Evolutionary conservation across 805 yeast species (phyloP).

Genomic region (Wickerhamia fluorescens): DNA sequence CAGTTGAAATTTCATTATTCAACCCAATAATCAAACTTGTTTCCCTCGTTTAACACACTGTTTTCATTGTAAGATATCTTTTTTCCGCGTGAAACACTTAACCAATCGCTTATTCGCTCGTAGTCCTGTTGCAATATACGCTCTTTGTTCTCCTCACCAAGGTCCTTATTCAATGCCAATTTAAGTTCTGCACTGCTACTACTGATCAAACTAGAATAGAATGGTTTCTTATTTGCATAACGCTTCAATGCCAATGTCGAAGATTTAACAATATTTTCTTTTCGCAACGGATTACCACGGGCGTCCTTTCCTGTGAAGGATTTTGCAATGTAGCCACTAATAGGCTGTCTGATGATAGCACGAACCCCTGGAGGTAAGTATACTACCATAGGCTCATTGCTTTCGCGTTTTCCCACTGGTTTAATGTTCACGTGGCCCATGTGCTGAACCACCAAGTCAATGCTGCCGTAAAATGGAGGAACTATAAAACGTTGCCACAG

Average conservation of each 20-base stretch:
- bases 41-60: slow-evolving; percentile 1
- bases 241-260: slow-evolving; percentile 15
- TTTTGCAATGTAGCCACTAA: slow-evolving; percentile 33
- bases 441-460: slow-evolving; percentile 60
- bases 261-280: slow-evolving; percentile 14
- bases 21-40: slow-evolving; percentile 7
- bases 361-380: slow-evolving; percentile 53
- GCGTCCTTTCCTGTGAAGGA: slow-evolving; percentile 25
- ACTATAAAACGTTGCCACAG: slow-evolving; percentile 37
- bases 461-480: slow-evolving; percentile 64
- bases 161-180: slow-evolving; percentile 1
- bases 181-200: slow-evolving; percentile 2
- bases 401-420: slow-evolving; percentile 44
- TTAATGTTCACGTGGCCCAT: slow-evolving; percentile 56
- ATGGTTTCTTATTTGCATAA: slow-evolving; percentile 11
- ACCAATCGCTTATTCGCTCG: slow-evolving; percentile 5
- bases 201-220: slow-evolving; percentile 6
- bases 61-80: slow-evolving; percentile 1
- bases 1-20: slow-evolving; percentile 2
- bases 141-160: too few relatives aligned
- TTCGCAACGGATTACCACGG: slow-evolving; percentile 14
- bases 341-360: slow-evolving; percentile 48
- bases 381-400: slow-evolving; percentile 23
- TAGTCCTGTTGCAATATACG: too few relatives aligned
- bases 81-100: slow-evolving; percentile 1